These are phyloP conservation scores for Psidium guajava DNA, from an alignment of 345 rosid species.

Conservation along the genomic window DNA sequence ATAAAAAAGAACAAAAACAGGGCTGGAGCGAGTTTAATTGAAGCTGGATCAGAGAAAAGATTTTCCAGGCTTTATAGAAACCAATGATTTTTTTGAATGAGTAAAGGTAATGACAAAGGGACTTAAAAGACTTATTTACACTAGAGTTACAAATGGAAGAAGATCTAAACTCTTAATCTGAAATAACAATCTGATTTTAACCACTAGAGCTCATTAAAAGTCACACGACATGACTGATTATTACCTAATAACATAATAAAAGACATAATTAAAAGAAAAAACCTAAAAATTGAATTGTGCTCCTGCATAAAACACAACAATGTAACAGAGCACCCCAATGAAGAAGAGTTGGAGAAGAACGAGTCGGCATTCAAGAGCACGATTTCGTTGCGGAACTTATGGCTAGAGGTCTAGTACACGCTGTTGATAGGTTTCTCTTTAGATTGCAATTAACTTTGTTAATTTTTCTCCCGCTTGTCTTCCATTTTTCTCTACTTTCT, in stretches of 20 bases:
- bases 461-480: not conserved
- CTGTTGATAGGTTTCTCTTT: not conserved
- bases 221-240: not conserved
- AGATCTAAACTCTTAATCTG: too few relatives aligned
- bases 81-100: too few relatives aligned
- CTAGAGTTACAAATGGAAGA: not conserved
- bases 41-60: not conserved
- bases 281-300: not conserved
- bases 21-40: not conserved
- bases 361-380: not conserved
- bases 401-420: not conserved
- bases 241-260: not conserved
- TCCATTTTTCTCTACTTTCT: not conserved
- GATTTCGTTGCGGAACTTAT: not conserved
- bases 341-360: not conserved
- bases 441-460: not conserved
- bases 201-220: not conserved
- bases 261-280: not conserved
- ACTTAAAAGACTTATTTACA: too few relatives aligned
- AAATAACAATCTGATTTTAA: too few relatives aligned
- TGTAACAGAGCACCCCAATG: not conserved
- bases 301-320: not conserved
- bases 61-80: too few relatives aligned
- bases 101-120: too few relatives aligned
- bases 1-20: not conserved